These are phyloP conservation scores for Colletotrichum viniferum DNA, from an alignment of 2,329 filamentous ascomycete species.

Conservation along the genomic window DNA sequence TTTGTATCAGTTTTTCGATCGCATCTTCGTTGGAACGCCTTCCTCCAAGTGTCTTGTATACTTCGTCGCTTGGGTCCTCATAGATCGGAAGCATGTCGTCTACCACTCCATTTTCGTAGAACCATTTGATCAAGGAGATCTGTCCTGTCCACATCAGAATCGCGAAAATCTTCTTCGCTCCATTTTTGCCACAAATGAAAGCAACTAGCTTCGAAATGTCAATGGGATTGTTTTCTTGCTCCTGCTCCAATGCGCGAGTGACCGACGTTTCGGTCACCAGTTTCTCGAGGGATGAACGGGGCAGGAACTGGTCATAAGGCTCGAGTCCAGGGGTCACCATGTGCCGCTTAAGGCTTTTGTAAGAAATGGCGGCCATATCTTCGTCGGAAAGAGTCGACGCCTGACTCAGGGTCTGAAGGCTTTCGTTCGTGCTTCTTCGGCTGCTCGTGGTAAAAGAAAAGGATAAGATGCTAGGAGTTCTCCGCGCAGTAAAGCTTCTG, in stretches of 20 bases:
- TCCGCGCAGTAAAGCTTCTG: too few relatives aligned
- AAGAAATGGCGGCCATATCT: too few relatives aligned
- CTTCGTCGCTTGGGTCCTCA: background rate
- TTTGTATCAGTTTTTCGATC: too few relatives aligned
- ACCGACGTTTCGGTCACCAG: background rate
- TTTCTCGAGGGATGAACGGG: background rate
- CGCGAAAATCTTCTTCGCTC: background rate
- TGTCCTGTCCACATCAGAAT: background rate
- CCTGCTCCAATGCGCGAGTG: background rate
- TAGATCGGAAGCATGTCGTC: background rate
- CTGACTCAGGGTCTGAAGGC: too few relatives aligned
- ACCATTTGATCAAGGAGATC: background rate
- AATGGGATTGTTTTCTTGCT: background rate
- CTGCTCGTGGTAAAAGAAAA: too few relatives aligned
- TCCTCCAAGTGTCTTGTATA: too few relatives aligned
- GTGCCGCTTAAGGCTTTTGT: background rate
- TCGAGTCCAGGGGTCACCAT: background rate
- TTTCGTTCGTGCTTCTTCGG: too few relatives aligned
- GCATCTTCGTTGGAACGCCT: too few relatives aligned
- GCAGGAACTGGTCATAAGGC: background rate
- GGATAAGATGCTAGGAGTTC: too few relatives aligned
- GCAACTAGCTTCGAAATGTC: background rate
- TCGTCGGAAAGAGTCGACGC: too few relatives aligned
- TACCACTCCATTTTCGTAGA: background rate
- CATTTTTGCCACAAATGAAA: background rate